Conservation (phyloP, 805 yeast species). For the Danielia reshetovae region DNA sequence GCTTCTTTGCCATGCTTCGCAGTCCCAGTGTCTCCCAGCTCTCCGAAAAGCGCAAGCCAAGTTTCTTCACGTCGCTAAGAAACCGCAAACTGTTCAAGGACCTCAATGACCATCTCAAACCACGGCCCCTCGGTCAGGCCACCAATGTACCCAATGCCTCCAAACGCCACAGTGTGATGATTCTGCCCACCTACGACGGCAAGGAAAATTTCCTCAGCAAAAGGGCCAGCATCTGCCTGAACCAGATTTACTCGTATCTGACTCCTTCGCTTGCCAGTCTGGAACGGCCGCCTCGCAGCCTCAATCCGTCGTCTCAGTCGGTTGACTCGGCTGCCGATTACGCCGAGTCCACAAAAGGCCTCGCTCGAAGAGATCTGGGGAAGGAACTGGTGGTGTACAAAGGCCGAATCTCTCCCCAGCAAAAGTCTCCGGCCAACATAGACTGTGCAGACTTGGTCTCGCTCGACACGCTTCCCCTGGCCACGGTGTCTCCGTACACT, state of each 20-base stretch:
- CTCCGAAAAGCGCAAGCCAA: not conserved
- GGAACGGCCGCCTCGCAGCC: too few relatives aligned
- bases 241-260: too few relatives aligned
- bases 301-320: conserved; percentile 1
- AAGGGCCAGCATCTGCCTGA: too few relatives aligned
- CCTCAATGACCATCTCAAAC: not conserved
- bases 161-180: conserved; percentile 2
- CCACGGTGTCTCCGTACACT: not conserved
- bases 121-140: conserved; percentile 2
- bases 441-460: conserved; percentile 7
- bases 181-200: not conserved
- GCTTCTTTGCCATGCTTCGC: not conserved
- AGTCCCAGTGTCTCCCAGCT: conserved; percentile 1
- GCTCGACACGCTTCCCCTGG: conserved; percentile 4
- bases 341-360: not conserved
- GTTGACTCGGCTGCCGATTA: conserved; percentile 2
- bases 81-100: conserved; percentile 1
- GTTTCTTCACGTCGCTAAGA: conserved; percentile 1
- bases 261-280: too few relatives aligned
- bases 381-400: not conserved
- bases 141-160: not conserved
- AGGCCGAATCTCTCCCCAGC: not conserved
- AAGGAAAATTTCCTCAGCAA: too few relatives aligned
- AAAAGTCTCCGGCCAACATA: too few relatives aligned
- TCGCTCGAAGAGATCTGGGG: too few relatives aligned